Evolutionary conservation across 306 rosid species (phyloP).

Genomic region (Ormosia semicastrata): DNA sequence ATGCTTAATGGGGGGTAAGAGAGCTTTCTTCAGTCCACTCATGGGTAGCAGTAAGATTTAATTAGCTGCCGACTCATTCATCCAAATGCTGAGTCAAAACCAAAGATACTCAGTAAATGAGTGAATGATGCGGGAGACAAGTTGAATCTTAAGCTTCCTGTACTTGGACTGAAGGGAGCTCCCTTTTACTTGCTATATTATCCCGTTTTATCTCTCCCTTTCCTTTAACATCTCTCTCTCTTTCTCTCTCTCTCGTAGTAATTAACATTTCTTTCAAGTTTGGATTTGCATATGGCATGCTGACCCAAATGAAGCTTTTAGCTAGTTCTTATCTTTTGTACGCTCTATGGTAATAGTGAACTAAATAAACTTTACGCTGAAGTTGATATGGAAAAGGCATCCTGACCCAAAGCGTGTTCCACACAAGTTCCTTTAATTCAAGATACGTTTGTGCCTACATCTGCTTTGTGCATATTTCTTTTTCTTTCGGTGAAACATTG

Average conservation of each 20-base stretch:
- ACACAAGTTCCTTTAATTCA: not conserved
- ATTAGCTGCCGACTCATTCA: slow-evolving; percentile 98
- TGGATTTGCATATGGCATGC: not conserved
- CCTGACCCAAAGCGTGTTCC: not conserved
- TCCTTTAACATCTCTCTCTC: too few relatives aligned
- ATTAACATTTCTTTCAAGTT: not conserved
- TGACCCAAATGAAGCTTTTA: not conserved
- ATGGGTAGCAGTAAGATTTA: slow-evolving; percentile 59
- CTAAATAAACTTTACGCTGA: not conserved
- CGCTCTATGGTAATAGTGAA: not conserved
- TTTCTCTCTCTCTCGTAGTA: too few relatives aligned
- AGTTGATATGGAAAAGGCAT: not conserved
- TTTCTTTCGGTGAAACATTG: not conserved
- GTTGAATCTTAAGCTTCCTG: slow-evolving; percentile 75
- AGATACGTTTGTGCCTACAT: not conserved
- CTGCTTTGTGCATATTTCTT: not conserved
- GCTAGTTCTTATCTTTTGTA: not conserved
- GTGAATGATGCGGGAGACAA: slow-evolving; percentile 96
- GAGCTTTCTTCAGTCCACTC: slow-evolving; percentile 97
- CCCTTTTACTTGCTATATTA: slow-evolving; percentile 44
- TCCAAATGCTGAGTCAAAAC: slow-evolving; percentile 68
- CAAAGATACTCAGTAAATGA: slow-evolving; percentile 57
- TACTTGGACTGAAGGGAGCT: slow-evolving; percentile 99
- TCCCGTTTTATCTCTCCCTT: too few relatives aligned
- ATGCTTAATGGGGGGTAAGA: slow-evolving; percentile 24